Evolutionary conservation across 1,284 basidiomycete genomes (phyloP), one percentile per base, ranked within the genome.

Genomic region (Ganoderma resinaceum): DNA sequence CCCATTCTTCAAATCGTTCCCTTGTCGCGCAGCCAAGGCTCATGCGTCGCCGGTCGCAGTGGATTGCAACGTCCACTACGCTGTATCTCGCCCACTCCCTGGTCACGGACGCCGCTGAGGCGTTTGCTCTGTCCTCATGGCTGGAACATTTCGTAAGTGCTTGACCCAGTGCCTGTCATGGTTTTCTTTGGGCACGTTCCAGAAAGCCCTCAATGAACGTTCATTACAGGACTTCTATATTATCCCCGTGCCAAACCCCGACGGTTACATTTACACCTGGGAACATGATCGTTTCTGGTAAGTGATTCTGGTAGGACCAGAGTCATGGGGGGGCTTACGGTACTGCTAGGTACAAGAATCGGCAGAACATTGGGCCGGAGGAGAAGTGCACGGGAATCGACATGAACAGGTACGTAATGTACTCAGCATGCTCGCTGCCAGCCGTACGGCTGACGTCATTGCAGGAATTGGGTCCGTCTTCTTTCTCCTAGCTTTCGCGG

Each of bases 231-330:
- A 89, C 52, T 92, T 96, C 77, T 89, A 93, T 65, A 85, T 96
- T 69, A 83, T 97, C 11, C 93, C 95, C 0, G 82, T 89, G 0
- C 88, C 93, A 6, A 97, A 96, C 75, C 94, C 94, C 7, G 95
- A 97, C 75, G 95, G 95, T 0, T 95, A 95, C 76, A 85, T 76
- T 1, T 77, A 78, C 59, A 80, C 87, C 33, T 89, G 87, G 87
- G 85, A 89, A 63, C 80, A 77, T 29, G 89, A 93, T 68, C 86
- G 95, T 1, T 87, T 93, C 73, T 96, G 94, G 94, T 87, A 38
- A 33, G 60, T 37, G 18, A 37, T 38, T 52, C 31, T 35, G 16
- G 12, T 18, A 16, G 18, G 9, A 16, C 35, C 11, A 6, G 20
- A 12, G 23, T 11, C 37, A 23, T 40, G 37, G 3, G n/a, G n/a